A percentile compares a stretch with the other conserved stretches of the same genome.
Evolutionary conservation across 805 yeast genomes (phyloP).

Genomic region (Teunomyces cretensis): DNA sequence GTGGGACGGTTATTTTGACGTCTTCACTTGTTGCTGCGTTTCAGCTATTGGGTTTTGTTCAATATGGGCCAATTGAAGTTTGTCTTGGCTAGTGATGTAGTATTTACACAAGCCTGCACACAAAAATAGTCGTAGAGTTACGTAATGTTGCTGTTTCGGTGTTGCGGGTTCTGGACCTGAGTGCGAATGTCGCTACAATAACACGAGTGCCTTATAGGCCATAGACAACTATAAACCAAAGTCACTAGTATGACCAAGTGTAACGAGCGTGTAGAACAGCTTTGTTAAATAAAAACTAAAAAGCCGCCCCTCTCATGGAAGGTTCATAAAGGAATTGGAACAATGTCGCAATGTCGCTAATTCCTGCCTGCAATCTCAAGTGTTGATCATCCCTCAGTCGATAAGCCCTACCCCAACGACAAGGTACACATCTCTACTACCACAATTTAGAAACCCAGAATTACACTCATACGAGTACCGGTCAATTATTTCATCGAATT

Average conservation of each 20-base stretch:
- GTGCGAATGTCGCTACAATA: background rate
- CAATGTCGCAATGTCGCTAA: conserved; percentile 1
- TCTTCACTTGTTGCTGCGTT: too few relatives aligned
- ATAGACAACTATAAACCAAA: background rate
- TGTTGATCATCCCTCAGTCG: conserved; percentile 4
- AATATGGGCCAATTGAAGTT: too few relatives aligned
- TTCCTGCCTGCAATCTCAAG: background rate
- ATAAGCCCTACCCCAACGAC: background rate
- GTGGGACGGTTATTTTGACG: too few relatives aligned
- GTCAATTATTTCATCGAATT: background rate
- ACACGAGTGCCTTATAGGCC: too few relatives aligned
- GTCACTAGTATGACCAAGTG: too few relatives aligned
- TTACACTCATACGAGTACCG: background rate
- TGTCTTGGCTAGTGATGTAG: background rate
- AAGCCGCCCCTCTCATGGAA: too few relatives aligned
- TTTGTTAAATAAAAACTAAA: too few relatives aligned
- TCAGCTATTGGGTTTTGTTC: too few relatives aligned
- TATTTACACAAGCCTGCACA: background rate
- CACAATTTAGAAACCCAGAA: background rate
- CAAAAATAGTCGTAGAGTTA: background rate
- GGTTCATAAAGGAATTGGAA: background rate
- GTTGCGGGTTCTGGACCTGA: background rate
- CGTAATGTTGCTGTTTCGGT: background rate
- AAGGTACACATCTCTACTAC: background rate
- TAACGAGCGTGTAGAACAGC: too few relatives aligned